Conservation (phyloP, 176 grass and related monocot genomes). For the Echinochloa phyllopogon region DNA sequence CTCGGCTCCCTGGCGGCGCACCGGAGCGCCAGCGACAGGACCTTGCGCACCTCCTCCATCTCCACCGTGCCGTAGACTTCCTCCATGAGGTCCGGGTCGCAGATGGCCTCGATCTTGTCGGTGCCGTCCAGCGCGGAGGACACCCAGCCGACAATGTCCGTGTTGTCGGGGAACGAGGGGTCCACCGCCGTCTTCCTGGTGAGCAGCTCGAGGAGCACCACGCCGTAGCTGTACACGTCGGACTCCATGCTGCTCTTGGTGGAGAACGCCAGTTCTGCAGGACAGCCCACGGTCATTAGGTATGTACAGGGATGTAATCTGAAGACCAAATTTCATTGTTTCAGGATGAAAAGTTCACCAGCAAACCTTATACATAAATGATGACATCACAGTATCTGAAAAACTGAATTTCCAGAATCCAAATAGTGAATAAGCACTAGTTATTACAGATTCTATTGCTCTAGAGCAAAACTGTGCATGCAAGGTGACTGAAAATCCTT, state of each 20-base stretch:
- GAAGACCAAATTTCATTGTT: background rate
- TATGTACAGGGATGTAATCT: background rate
- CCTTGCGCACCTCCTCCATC: constrained; percentile 57
- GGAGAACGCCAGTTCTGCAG: constrained; percentile 72
- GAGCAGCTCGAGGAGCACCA: constrained; percentile 77
- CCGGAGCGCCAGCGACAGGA: constrained; percentile 58
- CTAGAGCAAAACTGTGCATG: background rate
- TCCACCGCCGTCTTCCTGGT: constrained; percentile 69
- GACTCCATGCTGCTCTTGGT: constrained; percentile 56
- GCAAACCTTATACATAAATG: background rate
- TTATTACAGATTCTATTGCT: background rate
- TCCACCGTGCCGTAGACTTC: constrained; percentile 56
- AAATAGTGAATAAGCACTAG: background rate
- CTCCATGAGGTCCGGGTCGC: constrained; percentile 53
- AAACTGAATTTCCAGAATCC: background rate
- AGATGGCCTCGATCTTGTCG: constrained; percentile 52
- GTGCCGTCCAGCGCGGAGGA: constrained; percentile 29
- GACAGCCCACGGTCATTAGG: background rate
- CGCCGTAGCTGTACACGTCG: constrained; percentile 86
- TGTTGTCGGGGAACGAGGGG: constrained; percentile 46
- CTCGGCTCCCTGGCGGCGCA: constrained; percentile 50
- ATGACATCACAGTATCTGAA: background rate
- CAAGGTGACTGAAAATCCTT: background rate
- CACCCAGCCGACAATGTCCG: constrained; percentile 69
- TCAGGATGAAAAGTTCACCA: background rate